phyloP scores from a whole-genome alignment of 1,284 basidiomycete genomes.

The Phellopilus nigrolimitatus region DNA sequence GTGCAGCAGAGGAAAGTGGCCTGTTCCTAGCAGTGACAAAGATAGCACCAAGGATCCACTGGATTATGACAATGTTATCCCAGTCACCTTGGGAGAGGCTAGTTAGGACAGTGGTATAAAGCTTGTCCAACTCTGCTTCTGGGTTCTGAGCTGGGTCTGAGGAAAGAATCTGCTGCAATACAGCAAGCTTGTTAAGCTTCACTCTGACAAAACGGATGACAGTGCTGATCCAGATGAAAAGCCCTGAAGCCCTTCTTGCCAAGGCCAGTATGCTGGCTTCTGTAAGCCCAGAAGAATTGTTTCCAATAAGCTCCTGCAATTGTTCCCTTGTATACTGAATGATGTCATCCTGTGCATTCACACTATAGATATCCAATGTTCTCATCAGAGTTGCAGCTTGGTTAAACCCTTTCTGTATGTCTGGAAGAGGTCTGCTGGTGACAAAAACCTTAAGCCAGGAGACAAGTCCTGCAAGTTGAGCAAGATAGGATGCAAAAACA shows the following conservation, averaged over 20 bases:
- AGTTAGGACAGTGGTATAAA: slow-evolving; percentile 3
- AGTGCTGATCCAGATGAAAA: slow-evolving; percentile 29
- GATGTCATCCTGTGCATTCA: not conserved
- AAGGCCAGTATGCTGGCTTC: slow-evolving; percentile 21
- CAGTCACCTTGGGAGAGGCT: not conserved
- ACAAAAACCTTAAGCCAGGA: slow-evolving; percentile 7
- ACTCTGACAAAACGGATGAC: slow-evolving; percentile 26
- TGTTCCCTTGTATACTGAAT: not conserved
- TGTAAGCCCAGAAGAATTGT: not conserved
- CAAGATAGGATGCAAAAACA: not conserved
- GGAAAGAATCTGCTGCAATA: not conserved
- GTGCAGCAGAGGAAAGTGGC: slow-evolving; percentile 3
- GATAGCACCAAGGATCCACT: not conserved
- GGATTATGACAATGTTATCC: not conserved
- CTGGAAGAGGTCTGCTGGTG: slow-evolving; percentile 7
- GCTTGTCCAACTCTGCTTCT: not conserved
- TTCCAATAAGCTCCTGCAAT: not conserved
- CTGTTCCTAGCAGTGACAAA: slow-evolving; percentile 2
- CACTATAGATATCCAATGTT: not conserved
- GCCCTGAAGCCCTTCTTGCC: slow-evolving; percentile 24
- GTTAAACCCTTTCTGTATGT: not conserved
- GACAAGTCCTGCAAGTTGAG: not conserved
- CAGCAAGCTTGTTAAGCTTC: not conserved
- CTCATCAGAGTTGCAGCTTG: too few species aligned
- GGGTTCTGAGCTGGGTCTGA: too few species aligned